phyloP scores from a whole-genome alignment of 1,139 yeast species.

The Yamadazyma trypodendri region DNA sequence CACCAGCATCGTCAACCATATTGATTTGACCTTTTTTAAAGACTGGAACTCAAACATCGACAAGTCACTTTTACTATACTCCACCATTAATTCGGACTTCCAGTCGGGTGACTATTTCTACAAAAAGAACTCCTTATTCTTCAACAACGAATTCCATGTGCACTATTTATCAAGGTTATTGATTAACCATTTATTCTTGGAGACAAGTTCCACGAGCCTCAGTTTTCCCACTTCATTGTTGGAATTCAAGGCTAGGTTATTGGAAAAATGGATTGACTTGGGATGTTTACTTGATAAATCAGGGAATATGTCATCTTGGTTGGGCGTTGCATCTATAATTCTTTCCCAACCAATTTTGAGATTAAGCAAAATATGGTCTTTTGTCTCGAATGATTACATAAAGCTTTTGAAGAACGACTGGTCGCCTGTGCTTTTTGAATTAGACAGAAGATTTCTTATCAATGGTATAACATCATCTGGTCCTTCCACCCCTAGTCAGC shows the following conservation, averaged over 20 bases:
- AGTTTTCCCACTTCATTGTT: slow-evolving; percentile 20
- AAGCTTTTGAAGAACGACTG: slow-evolving; percentile 75
- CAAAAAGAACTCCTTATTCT: slow-evolving; percentile 52
- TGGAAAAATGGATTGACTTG: slow-evolving; percentile 83
- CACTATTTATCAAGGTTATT: slow-evolving; percentile 77
- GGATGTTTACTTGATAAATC: slow-evolving; percentile 75
- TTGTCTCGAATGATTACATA: slow-evolving; percentile 60
- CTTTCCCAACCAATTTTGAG: slow-evolving; percentile 84
- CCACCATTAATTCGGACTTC: slow-evolving; percentile 23
- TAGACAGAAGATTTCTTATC: slow-evolving; percentile 70
- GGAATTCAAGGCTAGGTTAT: slow-evolving; percentile 59
- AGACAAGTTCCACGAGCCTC: slow-evolving; percentile 23
- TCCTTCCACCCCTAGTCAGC: slow-evolving; percentile 16
- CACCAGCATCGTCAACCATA: slow-evolving; percentile 54
- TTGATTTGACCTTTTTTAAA: slow-evolving; percentile 55
- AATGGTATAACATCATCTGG: slow-evolving; percentile 24
- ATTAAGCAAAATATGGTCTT: slow-evolving; percentile 72
- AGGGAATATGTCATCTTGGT: slow-evolving; percentile 96
- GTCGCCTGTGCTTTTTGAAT: slow-evolving; percentile 91
- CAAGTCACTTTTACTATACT: slow-evolving; percentile 38
- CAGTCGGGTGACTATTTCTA: slow-evolving; percentile 30
- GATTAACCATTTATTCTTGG: slow-evolving; percentile 67
- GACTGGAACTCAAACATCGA: slow-evolving; percentile 74
- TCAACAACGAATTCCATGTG: slow-evolving; percentile 63
- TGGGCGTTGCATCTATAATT: slow-evolving; percentile 81